phyloP scores from a whole-genome alignment of 2,329 filamentous ascomycete species.

The Chaetomiaceae sp. region DNA sequence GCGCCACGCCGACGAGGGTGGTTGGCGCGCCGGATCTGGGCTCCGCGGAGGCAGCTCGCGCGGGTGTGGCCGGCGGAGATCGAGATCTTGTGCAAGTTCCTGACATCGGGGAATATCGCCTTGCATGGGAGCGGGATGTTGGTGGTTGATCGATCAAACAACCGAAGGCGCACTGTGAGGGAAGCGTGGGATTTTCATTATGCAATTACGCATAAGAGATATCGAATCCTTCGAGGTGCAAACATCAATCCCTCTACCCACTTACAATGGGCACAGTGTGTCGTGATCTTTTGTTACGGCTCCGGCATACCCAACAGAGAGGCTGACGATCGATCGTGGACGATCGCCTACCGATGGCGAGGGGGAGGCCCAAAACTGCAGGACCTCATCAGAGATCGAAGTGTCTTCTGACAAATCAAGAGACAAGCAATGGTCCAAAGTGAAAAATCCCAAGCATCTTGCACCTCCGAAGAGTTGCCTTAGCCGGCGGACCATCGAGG shows the following conservation, averaged over 20 bases:
- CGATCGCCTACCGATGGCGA: too few relatives aligned
- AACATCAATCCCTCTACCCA: too few relatives aligned
- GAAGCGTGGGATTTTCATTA: too few relatives aligned
- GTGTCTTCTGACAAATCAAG: too few relatives aligned
- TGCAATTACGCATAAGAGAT: neutral
- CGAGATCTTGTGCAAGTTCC: slow-evolving; percentile 2
- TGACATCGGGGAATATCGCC: neutral
- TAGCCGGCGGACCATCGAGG: neutral
- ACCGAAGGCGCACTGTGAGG: neutral
- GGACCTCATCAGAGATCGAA: too few relatives aligned
- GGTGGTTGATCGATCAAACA: neutral
- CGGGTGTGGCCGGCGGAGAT: slow-evolving; percentile 6
- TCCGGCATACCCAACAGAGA: too few relatives aligned
- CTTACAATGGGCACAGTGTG: slow-evolving; percentile 3
- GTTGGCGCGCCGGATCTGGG: slow-evolving; percentile 3
- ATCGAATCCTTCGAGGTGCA: neutral
- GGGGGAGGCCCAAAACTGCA: too few relatives aligned
- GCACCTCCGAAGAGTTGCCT: neutral
- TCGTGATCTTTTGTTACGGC: too few relatives aligned
- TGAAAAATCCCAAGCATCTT: too few relatives aligned
- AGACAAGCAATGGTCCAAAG: too few relatives aligned
- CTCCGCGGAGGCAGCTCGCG: neutral
- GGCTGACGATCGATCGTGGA: too few relatives aligned
- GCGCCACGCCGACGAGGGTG: neutral
- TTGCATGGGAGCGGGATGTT: neutral